Evolutionary conservation across 2,329 filamentous ascomycete species (phyloP), one percentile per base, ranked within the genome.

Genomic region (Xylariaceae sp.): DNA sequence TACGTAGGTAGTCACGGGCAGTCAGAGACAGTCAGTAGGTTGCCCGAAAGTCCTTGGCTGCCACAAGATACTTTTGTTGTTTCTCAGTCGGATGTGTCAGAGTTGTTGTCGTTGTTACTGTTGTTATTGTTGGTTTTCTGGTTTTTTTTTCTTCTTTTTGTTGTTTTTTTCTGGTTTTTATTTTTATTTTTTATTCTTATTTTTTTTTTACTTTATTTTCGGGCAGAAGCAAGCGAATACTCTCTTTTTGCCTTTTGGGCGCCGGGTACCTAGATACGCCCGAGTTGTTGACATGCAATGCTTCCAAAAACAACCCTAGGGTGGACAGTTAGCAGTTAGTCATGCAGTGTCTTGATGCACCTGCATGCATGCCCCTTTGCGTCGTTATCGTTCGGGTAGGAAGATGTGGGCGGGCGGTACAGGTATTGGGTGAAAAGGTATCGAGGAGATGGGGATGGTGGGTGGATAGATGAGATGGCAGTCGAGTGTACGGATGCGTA

Each of bases 371-470:
- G 54, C 64, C 57, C 56, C 60, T 65, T 60, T 62, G 64, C 63
- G 56, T 58, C 62, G 67, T 65, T 65, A 62, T 68, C 62, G 64
- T 66, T 67, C 66, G 65, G 64, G 65, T 65, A 61, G 65, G 50
- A 62, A 57, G 56, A 60, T 58, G 56, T 56, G 42, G 50, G 57
- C 51, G 50, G 59, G 53, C 52, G 61, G 54, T 56, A 54, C 57
- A 60, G 54, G 44, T 44, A 47, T 21, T 42, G 20, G 23, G 21
- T 23, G 43, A 21, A 18, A 21, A 18, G 14, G 20, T 3, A 20
- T 44, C 20, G 43, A 20, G 43, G 20, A 20, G 45, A 43, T 26
- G n/a, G 42, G 47, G 50, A 48, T 55, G 56, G 50, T 52, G 56
- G 57, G 52, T 50, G 46, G 14, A 54, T 57, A 46, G 57, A 23